Conservation (phyloP, 208 protist species). For the Leishmania tarentolae region DNA sequence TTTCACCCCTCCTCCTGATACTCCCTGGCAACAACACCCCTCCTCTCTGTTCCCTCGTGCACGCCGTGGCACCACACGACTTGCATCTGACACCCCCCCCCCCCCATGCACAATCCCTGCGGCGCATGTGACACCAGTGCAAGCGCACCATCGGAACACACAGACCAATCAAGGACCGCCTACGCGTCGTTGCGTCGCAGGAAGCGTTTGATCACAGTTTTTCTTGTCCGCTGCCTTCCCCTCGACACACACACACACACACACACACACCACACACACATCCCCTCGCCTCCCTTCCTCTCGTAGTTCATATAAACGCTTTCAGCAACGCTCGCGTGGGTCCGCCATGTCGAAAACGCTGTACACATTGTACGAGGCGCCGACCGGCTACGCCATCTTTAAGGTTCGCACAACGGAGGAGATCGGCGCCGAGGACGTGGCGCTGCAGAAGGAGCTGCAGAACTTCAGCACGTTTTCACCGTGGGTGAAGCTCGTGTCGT, state of each 20-base stretch:
- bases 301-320: background rate
- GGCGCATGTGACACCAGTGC: background rate
- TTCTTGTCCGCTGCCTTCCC: background rate
- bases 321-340: background rate
- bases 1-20: no score
- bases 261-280: background rate
- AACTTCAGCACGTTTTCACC: slow-evolving; percentile 95
- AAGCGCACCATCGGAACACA: background rate
- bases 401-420: slow-evolving; percentile 94
- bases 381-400: slow-evolving; percentile 97
- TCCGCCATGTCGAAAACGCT: slow-evolving; percentile 85
- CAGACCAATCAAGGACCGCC: background rate
- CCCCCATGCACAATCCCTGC: background rate
- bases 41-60: background rate
- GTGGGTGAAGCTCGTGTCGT: slow-evolving; percentile 95
- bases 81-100: background rate
- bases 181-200: background rate
- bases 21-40: background rate
- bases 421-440: slow-evolving; percentile 89
- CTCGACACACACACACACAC: background rate
- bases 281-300: background rate
- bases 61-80: background rate
- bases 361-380: slow-evolving; percentile 96
- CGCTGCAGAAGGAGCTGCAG: slow-evolving; percentile 93
- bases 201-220: background rate